Evolutionary conservation across 2,329 filamentous ascomycete genomes (phyloP).

Genomic region (Alternaria sp.): DNA sequence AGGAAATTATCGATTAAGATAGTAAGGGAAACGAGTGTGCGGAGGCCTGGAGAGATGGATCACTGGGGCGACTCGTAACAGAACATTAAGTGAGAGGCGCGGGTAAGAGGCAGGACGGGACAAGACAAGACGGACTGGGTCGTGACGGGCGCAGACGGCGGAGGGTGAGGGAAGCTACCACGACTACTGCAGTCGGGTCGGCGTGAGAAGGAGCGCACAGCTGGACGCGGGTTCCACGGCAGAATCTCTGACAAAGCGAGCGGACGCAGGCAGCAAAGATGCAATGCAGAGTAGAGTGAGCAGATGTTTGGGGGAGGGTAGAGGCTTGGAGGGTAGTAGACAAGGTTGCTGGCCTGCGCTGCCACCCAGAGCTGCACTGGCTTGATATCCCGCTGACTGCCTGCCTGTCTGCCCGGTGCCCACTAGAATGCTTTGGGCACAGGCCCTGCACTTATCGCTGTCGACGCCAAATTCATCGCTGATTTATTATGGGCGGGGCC

Average conservation of each 20-base stretch:
- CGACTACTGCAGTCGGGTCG: conserved; percentile 21
- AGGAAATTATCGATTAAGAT: conserved; percentile 53
- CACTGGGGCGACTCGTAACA: conserved; percentile 45
- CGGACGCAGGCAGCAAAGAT: conserved; percentile 29
- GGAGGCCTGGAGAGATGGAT: conserved; percentile 35
- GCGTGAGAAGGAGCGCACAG: conserved; percentile 23
- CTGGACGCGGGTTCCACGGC: conserved; percentile 28
- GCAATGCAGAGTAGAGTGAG: conserved; percentile 8
- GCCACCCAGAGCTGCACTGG: conserved; percentile 17
- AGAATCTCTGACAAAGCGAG: conserved; percentile 29
- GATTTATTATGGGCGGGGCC: conserved; percentile 32
- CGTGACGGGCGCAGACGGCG: conserved; percentile 17
- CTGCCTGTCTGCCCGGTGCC: conserved; percentile 14
- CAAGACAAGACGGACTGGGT: conserved; percentile 6
- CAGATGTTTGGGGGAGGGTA: conserved; percentile 9
- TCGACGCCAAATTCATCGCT: conserved; percentile 27
- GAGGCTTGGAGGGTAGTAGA: conserved; percentile 10
- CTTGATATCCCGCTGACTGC: conserved; percentile 25
- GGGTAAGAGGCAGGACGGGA: conserved; percentile 16
- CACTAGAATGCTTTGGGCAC: conserved; percentile 29
- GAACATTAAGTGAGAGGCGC: conserved; percentile 41
- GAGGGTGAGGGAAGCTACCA: conserved; percentile 22
- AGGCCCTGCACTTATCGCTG: conserved; percentile 31
- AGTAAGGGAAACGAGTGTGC: conserved; percentile 50
- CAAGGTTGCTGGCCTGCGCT: conserved; percentile 17